Base-by-base conservation (phyloP, 805 yeast species). In the Schwanniomyces vanrijiae region DNA sequence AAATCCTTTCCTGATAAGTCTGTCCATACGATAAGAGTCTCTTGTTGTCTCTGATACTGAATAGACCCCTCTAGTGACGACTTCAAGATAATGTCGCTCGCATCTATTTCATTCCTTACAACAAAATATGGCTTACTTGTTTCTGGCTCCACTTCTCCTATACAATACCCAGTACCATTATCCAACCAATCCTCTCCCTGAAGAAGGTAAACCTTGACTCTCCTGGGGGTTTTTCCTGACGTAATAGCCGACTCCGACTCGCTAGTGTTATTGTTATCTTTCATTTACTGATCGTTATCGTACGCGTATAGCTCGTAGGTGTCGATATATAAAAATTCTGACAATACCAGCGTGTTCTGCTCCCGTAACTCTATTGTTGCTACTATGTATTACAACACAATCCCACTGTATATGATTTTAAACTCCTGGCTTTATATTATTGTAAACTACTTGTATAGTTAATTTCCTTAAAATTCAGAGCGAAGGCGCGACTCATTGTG, bases 1-100 rank as follows among this genome's bases (percentile, higher is more conserved):
- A 89, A 81, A 64, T 90, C 96, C 44, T 76, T 77, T 4, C 76
- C 77, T 6, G 85, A 82, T 16, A 78, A 75, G 59, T 89, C 96
- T 8, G 95, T 87, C 98, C 98, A 92, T 18, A 92, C 96, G 8
- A 92, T 89, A 41, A 92, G 71, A 0, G 97, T 90, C 48, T 90
- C 97, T 60, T 90, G 96, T 60, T 94, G 98, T 59, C 96, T 79
- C 62, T 92, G 97, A 62, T 88, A 92, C 55, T 88, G 95, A 3
- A 83, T 84, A 24, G 80, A 67, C 0, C 95, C 95, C 56, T 80
- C 84, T n/a, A 92, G 73, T 48, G 65, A 75, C 4, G 91, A 81
- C 56, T 80, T 77, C 35, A 92, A 67, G 19, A 92, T 68, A 9
- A 81, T 69, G 24, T 84, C 82, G 2, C 74, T 69, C 5, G 81